Base-by-base conservation (phyloP, 352 stramenopile species). In the Phytophthora litchii region DNA sequence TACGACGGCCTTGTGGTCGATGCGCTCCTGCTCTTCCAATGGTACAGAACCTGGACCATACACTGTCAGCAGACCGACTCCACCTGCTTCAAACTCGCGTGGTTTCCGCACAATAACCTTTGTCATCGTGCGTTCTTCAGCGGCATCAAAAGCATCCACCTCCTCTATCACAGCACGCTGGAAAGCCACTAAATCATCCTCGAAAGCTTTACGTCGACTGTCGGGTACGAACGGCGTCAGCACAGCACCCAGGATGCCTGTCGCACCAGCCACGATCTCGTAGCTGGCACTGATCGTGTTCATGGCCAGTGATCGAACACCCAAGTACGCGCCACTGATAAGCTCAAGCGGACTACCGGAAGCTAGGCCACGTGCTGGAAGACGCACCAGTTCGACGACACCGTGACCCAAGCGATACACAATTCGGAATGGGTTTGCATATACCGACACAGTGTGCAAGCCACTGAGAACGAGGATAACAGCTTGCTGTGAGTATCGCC, bases 211-310 rank as follows among this genome's bases (percentile, higher is more conserved):
- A 13, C 83, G 82, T 40, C 79, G 86, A 57, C 71, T 84, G 25
- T 92, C 83, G 4, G 84, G 85, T 6, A 94, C 60, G 12, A 94
- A 57, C 9, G 84, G 87, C 4, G 65, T 73, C n/a, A 92, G 56
- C 11, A 94, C 42, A n/a, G 81, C 83, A n/a, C 78, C 72, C 0
- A 94, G 60, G 38, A 94, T 90, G 2, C 82, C 87, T 0, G 82
- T 89, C 13, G 79, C 83, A 12, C 87, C 87, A 0, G 87, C 87
- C 7, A 96, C 80, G 44, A 94, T 93, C 62, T 96, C 87, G 60
- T 96, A 96, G 8, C 85, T 89, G 16, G 85, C 87, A 57, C 87
- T 96, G 64, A 96, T 96, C 4, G 80, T 88, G 50, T 96, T 96
- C 87, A 94, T 96, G 1, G 83, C 87, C 19, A 96, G 64, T 11